phyloP scores from a whole-genome alignment of 768 basidiomycete genomes.

The Lactifluus hygrophoroides region DNA sequence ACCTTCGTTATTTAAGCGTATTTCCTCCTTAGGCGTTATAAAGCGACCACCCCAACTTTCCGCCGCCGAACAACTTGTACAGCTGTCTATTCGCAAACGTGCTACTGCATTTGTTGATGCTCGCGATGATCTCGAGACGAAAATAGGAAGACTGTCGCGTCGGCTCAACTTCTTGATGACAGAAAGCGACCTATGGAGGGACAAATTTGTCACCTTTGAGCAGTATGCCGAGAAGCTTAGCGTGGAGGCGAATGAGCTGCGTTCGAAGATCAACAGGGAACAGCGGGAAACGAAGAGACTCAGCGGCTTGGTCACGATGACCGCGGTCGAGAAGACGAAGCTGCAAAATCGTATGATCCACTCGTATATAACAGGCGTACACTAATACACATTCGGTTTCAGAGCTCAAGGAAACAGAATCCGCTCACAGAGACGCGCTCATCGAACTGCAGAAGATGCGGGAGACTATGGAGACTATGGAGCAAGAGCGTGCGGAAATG shows the following conservation, averaged over 20 bases:
- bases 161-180: constrained; percentile 90
- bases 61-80: constrained; percentile 73
- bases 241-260: constrained; percentile 74
- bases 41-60: constrained; percentile 60
- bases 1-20: constrained; percentile 77
- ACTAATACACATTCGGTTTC: neutral
- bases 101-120: constrained; percentile 94
- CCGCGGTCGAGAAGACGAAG: constrained; percentile 69
- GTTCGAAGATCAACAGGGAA: constrained; percentile 85
- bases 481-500: constrained; percentile 79
- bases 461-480: constrained; percentile 79
- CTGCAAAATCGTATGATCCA: constrained; percentile 62
- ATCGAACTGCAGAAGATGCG: constrained; percentile 80
- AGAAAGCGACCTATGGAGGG: constrained; percentile 82
- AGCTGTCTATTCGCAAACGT: constrained; percentile 82
- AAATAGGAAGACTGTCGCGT: constrained; percentile 79
- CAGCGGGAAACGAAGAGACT: constrained; percentile 82
- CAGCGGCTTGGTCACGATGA: constrained; percentile 68
- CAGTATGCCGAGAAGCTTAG: constrained; percentile 89
- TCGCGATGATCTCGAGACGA: constrained; percentile 87
- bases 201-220: constrained; percentile 92
- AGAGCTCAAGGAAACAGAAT: constrained; percentile 81
- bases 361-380: neutral
- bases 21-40: constrained; percentile 65
- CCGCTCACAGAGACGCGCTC: constrained; percentile 70